Conservation (phyloP, 805 yeast genomes). For the Saccharomycopsis babjevae region DNA sequence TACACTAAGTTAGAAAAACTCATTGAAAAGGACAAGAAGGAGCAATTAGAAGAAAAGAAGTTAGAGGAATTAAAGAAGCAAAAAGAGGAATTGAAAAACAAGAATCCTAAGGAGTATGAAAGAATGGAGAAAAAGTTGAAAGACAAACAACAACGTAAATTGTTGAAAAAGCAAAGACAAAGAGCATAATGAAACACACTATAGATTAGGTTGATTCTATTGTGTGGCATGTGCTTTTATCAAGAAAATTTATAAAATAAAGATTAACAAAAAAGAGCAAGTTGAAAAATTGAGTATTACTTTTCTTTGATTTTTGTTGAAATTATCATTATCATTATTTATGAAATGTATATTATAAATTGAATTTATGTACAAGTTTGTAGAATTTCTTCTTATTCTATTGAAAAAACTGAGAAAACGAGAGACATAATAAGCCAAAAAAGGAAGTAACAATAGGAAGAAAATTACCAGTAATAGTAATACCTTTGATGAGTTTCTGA, state of each 20-base stretch:
- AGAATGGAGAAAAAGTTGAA: constrained; percentile 67
- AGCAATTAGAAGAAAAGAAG: constrained; percentile 58
- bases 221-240: too few relatives aligned
- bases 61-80: constrained; percentile 58
- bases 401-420: background rate
- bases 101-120: constrained; percentile 70
- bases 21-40: constrained; percentile 56
- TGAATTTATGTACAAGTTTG: background rate
- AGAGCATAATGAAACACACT: constrained; percentile 23
- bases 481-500: background rate
- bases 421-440: background rate
- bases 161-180: constrained; percentile 50
- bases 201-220: too few relatives aligned
- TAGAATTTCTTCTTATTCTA: constrained; percentile 1
- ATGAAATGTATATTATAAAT: background rate
- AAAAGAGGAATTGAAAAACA: constrained; percentile 44
- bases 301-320: background rate
- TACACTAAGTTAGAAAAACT: constrained; percentile 55
- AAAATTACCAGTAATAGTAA: background rate
- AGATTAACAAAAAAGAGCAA: background rate
- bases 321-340: background rate
- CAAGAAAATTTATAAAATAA: too few relatives aligned
- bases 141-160: constrained; percentile 74
- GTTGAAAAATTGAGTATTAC: background rate
- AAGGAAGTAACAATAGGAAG: background rate